Evolutionary conservation across 345 rosid genomes (phyloP).

Genomic region (Eucalyptus grandis): DNA sequence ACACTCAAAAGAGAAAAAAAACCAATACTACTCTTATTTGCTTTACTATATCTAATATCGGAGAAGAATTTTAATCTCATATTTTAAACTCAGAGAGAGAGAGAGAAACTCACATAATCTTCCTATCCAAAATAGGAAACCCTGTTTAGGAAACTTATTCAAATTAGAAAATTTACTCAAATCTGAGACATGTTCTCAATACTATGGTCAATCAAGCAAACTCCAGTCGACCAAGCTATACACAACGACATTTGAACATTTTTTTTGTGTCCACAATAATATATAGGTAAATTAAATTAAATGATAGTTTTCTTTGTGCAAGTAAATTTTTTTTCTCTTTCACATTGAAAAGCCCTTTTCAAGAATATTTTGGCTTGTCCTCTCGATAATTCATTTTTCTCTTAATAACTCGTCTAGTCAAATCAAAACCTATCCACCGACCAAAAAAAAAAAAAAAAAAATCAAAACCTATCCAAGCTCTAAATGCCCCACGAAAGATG

Average conservation of each 20-base stretch:
- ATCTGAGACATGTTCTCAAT: too few species aligned
- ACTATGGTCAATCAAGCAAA: neutral
- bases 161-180: too few species aligned
- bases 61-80: too few species aligned
- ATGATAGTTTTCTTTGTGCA: neutral
- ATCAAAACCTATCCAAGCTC: neutral
- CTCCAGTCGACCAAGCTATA: neutral
- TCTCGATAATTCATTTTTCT: neutral
- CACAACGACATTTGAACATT: neutral
- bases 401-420: neutral
- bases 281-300: too few species aligned
- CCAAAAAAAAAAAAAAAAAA: too few species aligned
- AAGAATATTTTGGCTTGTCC: neutral
- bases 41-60: too few species aligned
- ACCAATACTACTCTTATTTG: neutral
- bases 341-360: neutral
- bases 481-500: neutral
- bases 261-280: too few species aligned
- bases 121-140: too few species aligned
- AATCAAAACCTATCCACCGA: neutral
- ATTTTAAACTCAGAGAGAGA: too few species aligned
- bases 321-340: neutral
- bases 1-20: neutral
- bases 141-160: too few species aligned
- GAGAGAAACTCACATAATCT: too few species aligned